Evolutionary conservation across 2,329 filamentous ascomycete genomes (phyloP), one percentile per base, ranked within the genome.

Genomic region (Neonectria sp.): DNA sequence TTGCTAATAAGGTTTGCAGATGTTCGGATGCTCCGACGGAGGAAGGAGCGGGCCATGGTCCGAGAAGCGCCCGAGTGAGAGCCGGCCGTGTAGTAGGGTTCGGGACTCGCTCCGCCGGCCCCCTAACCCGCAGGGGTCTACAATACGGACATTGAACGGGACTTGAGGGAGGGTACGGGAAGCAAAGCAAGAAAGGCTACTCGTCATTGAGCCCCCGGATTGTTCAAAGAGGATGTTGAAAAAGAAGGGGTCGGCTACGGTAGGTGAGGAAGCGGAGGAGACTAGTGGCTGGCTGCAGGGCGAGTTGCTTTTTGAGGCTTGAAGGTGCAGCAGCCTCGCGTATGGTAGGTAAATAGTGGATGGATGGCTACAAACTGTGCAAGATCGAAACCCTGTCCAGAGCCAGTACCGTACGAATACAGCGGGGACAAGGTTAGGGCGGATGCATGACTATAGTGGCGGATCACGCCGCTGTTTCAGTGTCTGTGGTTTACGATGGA

Each of bases 1-100:
- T 65, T 73, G 60, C 49, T 63, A 63, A 67, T 63, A 71, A 73
- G 63, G 69, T 72, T 73, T 67, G 68, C 60, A 68, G 63, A 58
- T 58, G 72, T 71, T 73, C 63, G 71, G 64, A 61, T 63, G 68
- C 55, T 63, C 65, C 64, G 69, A 58, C 60, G 62, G 63, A 63
- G 69, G 71, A 71, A 73, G 63, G 69, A 59, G 49, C 33, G 48
- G 52, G 43, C 35, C 63, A 31, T 60, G 31, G 17, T 27, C 57
- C 57, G 46, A 60, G 48, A 52, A 51, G 46, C 65, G 67, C 58
- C 73, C 72, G 68, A 69, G 48, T 24, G 49, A 62, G 37, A 49
- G 55, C 61, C 37, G 29, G 48, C 55, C 24, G 48, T 29, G 13
- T 24, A 35, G 25, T 40, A 59, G 48, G 35, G 33, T 52, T 57